phyloP scores from a whole-genome alignment of 768 basidiomycete genomes.

The Phanerodontia chrysosporium region DNA sequence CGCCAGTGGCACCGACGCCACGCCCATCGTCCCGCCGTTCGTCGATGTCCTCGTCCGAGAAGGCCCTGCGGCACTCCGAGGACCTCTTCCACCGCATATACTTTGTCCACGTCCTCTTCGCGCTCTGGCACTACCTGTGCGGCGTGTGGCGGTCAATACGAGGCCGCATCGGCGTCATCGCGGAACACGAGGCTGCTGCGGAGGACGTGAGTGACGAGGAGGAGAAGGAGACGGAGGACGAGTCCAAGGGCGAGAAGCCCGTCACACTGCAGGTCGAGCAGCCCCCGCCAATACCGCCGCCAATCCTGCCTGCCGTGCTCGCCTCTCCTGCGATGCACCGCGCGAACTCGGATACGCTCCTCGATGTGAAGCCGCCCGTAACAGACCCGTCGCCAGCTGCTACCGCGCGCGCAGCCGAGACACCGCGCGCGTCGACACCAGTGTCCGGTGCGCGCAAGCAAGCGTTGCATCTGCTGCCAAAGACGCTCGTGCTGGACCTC shows the following conservation, averaged over 20 bases:
- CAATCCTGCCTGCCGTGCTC: constrained; percentile 18
- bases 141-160: constrained; percentile 52
- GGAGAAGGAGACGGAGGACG: constrained; percentile 33
- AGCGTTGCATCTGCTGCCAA: constrained; percentile 69
- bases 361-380: constrained; percentile 5
- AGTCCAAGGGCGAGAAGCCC: constrained; percentile 28
- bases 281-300: constrained; percentile 26
- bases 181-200: constrained; percentile 21
- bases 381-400: not conserved
- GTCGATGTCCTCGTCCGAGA: constrained; percentile 24
- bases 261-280: constrained; percentile 21
- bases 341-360: not conserved
- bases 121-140: constrained; percentile 67
- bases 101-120: constrained; percentile 64
- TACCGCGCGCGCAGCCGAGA: not conserved
- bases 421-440: constrained; percentile 19
- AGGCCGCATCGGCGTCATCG: constrained; percentile 17
- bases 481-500: constrained; percentile 94
- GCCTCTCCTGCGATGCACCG: not conserved
- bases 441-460: constrained; percentile 45
- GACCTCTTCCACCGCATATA: constrained; percentile 46
- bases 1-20: constrained; percentile 11
- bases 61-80: constrained; percentile 15
- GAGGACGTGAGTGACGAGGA: constrained; percentile 29
- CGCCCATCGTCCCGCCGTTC: constrained; percentile 19